phyloP scores from a whole-genome alignment of 2,329 filamentous ascomycete species.

The Parascedosporium putredinis region DNA sequence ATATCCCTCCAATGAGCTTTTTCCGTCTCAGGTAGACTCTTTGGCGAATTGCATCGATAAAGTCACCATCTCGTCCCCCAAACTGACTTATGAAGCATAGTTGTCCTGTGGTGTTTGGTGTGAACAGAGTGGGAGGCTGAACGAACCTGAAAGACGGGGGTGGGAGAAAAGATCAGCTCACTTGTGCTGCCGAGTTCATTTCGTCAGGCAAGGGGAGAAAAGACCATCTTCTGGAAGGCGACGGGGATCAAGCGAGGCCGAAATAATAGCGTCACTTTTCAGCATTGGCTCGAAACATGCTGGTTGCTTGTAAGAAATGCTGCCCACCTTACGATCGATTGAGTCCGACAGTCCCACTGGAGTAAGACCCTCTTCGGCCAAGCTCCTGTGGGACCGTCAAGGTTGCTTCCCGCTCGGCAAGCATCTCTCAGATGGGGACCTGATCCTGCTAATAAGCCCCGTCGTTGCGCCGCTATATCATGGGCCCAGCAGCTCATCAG shows the following conservation, averaged over 20 bases:
- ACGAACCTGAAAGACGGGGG: too few species aligned
- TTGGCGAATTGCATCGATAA: too few species aligned
- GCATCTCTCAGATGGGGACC: conserved; percentile 32
- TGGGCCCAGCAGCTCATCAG: conserved; percentile 32
- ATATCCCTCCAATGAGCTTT: too few species aligned
- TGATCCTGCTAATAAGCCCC: conserved; percentile 53
- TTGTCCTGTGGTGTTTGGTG: too few species aligned
- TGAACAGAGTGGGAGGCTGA: too few species aligned
- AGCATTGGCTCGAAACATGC: neutral
- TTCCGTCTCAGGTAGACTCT: too few species aligned
- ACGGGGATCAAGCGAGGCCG: neutral
- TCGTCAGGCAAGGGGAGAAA: too few species aligned
- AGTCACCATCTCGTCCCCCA: too few species aligned
- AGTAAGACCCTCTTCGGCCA: conserved; percentile 14
- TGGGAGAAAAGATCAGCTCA: neutral
- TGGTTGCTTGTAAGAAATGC: neutral
- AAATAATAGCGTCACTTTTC: neutral
- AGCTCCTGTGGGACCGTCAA: conserved; percentile 30
- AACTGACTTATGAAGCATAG: too few species aligned
- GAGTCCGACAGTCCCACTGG: conserved; percentile 7
- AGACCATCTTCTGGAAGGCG: neutral
- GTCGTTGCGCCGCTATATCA: conserved; percentile 36
- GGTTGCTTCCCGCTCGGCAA: conserved; percentile 36
- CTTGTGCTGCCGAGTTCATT: too few species aligned
- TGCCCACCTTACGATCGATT: neutral